Conservation (phyloP, 768 basidiomycete genomes). For the Lentinula guzmanii region DNA sequence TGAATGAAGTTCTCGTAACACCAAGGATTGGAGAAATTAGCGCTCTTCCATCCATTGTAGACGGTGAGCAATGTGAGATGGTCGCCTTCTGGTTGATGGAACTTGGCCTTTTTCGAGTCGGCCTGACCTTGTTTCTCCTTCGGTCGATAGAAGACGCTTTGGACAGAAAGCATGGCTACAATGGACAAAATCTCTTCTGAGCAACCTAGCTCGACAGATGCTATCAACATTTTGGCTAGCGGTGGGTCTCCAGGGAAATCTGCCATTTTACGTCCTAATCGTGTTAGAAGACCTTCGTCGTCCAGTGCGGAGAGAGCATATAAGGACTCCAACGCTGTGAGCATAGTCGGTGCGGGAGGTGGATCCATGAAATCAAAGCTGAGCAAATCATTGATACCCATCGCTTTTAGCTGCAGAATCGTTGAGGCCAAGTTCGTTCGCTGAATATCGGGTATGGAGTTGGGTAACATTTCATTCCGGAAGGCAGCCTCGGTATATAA, state of each 20-base stretch:
- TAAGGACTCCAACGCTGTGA: slow-evolving; percentile 90
- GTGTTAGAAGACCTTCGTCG: slow-evolving; percentile 92
- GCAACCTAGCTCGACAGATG: slow-evolving; percentile 94
- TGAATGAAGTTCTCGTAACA: slow-evolving; percentile 99
- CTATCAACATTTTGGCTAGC: slow-evolving; percentile 95
- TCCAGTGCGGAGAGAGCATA: slow-evolving; percentile 96
- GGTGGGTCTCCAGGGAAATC: slow-evolving; percentile 99
- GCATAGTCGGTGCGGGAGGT: slow-evolving; percentile 93
- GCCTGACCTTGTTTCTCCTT: slow-evolving; percentile 99
- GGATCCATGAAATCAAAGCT: slow-evolving; percentile 99
- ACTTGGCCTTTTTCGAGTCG: slow-evolving; percentile 99
- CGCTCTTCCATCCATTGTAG: slow-evolving; percentile 97
- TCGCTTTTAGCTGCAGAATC: slow-evolving; percentile 94
- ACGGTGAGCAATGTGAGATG: slow-evolving; percentile 89
- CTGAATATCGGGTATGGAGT: slow-evolving; percentile 96
- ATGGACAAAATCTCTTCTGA: slow-evolving; percentile 97
- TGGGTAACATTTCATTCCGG: slow-evolving; percentile 98
- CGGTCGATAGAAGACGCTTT: slow-evolving; percentile 96
- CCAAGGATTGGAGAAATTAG: slow-evolving; percentile 97
- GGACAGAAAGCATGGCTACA: slow-evolving; percentile 96
- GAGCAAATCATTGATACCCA: slow-evolving; percentile 97
- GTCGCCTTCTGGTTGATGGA: slow-evolving; percentile 98
- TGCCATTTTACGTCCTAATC: slow-evolving; percentile 97
- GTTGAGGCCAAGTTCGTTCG: slow-evolving; percentile 89
- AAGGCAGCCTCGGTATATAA: slow-evolving; percentile 98